phyloP scores from a whole-genome alignment of 1,284 basidiomycete genomes.

The Omphalotus olearius region DNA sequence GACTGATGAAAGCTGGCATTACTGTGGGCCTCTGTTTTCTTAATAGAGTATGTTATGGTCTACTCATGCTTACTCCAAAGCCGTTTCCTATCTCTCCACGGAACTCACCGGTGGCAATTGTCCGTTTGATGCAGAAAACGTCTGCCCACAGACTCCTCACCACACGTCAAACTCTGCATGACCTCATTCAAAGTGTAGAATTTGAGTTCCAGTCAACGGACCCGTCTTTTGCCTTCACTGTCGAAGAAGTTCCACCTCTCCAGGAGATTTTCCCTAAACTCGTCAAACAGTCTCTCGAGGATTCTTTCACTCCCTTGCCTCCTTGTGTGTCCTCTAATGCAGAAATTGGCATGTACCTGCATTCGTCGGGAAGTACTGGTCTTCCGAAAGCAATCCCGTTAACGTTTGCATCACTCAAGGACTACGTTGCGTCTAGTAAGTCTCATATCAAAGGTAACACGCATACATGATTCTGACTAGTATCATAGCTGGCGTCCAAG shows the following conservation, averaged over 20 bases:
- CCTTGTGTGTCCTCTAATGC: conserved; percentile 22
- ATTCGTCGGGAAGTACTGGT: conserved; percentile 14
- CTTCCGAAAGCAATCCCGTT: conserved; percentile 13
- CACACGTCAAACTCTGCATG: conserved; percentile 21
- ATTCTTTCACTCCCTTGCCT: conserved; percentile 20
- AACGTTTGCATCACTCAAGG: background rate
- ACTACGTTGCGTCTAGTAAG: no score
- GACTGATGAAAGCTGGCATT: conserved; percentile 26
- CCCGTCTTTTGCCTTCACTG: conserved; percentile 18
- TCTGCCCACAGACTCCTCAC: conserved; percentile 28
- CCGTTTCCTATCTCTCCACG: conserved; percentile 29
- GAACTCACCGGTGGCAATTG: conserved; percentile 1
- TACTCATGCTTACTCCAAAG: conserved; percentile 11
- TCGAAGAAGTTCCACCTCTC: conserved; percentile 22
- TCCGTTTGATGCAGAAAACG: conserved; percentile 11
- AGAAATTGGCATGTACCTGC: conserved; percentile 6
- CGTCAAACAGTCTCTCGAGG: background rate
- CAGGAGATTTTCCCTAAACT: background rate
- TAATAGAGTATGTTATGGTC: background rate
- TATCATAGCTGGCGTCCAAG: no score
- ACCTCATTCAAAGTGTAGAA: conserved; percentile 23
- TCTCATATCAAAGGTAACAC: no score
- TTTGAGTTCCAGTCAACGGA: conserved; percentile 15
- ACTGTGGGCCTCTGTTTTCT: conserved; percentile 23
- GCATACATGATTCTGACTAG: no score